Conservation (phyloP, 306 rosid genomes). For the Quillaja saponaria region DNA sequence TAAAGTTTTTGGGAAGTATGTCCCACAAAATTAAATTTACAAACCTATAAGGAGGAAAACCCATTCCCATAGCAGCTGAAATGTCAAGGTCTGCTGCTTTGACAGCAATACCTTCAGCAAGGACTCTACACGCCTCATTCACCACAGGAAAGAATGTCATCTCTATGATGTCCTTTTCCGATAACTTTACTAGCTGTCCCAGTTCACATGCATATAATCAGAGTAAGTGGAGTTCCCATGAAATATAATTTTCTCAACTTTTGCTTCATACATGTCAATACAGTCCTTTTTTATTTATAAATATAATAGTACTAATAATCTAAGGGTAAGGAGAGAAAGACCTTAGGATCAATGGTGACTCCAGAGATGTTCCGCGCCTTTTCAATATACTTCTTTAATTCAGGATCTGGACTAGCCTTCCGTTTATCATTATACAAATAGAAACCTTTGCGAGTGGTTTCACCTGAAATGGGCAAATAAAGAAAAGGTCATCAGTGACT, state of each 20-base stretch:
- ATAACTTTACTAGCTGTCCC: conserved; percentile 69
- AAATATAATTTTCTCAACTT: conserved; percentile 1
- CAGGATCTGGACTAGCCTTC: conserved; percentile 82
- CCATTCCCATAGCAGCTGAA: conserved; percentile 89
- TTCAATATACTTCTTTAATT: conserved; percentile 76
- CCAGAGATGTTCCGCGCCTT: conserved; percentile 77
- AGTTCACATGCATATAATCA: conserved; percentile 28
- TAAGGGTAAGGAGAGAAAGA: conserved; percentile 32
- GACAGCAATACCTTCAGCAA: conserved; percentile 87
- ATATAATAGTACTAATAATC: too few relatives aligned
- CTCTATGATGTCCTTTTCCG: conserved; percentile 83
- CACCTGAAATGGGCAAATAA: conserved; percentile 53
- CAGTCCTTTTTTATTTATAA: not conserved
- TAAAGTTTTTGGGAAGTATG: conserved; percentile 2
- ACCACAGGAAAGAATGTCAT: conserved; percentile 96
- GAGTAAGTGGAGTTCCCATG: conserved; percentile 5
- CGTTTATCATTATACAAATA: conserved; percentile 74
- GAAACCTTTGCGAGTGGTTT: conserved; percentile 76
- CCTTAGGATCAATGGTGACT: conserved; percentile 73
- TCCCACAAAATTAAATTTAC: conserved; percentile 16
- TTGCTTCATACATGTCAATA: conserved; percentile 6
- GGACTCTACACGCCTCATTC: conserved; percentile 95
- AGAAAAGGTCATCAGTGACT: conserved; percentile 12
- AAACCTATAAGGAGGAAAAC: conserved; percentile 96
- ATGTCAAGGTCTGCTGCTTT: conserved; percentile 93